phyloP scores from a whole-genome alignment of 805 yeast species.

The Nakazawaea sp. region DNA sequence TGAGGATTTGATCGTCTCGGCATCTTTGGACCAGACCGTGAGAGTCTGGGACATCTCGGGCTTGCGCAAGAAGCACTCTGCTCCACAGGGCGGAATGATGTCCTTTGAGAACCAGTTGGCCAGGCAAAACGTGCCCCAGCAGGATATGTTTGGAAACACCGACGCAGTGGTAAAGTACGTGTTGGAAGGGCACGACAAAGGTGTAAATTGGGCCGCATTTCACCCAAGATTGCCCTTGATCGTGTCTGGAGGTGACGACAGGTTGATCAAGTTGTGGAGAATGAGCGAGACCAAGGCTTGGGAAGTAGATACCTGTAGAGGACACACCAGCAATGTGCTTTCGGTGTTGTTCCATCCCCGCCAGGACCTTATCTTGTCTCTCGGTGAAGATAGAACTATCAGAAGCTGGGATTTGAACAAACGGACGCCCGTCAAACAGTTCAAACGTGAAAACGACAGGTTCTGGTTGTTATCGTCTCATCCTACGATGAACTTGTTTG shows the following conservation, averaged over 20 bases:
- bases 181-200: conserved; percentile 96
- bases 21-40: conserved; percentile 96
- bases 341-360: conserved; percentile 89
- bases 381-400: conserved; percentile 92
- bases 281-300: conserved; percentile 97
- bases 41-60: conserved; percentile 99
- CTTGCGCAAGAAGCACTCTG: conserved; percentile 89
- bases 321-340: conserved; percentile 91
- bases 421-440: conserved; percentile 89
- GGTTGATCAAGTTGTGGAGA: conserved; percentile 94
- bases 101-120: conserved; percentile 47
- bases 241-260: conserved; percentile 94
- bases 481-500: conserved; percentile 86
- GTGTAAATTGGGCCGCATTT: conserved; percentile 98
- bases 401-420: conserved; percentile 96
- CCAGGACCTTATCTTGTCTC: conserved; percentile 87
- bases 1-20: conserved; percentile 91
- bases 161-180: conserved; percentile 95
- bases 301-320: conserved; percentile 98
- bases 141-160: conserved; percentile 89
- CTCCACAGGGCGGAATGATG: conserved; percentile 38
- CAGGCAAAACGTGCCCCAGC: conserved; percentile 68
- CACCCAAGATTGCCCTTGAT: conserved; percentile 94
- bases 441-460: conserved; percentile 88
- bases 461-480: conserved; percentile 91